These are phyloP conservation scores for Paecilomyces fulvus DNA, from an alignment of 2,329 filamentous ascomycete genomes.

Conservation along the genomic window DNA sequence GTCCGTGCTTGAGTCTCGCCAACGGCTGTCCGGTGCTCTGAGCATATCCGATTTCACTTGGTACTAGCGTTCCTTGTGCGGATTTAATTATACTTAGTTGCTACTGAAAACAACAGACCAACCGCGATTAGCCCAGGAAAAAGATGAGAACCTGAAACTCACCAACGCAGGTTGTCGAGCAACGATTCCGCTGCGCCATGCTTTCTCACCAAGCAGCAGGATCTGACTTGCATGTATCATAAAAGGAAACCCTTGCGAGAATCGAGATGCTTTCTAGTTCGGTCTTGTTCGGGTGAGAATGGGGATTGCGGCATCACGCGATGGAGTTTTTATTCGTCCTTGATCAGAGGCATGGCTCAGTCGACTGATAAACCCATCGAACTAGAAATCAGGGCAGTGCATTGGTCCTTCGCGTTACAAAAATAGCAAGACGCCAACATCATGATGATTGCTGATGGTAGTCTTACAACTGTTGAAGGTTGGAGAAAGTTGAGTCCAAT, in stretches of 20 bases:
- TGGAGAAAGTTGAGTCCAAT: neutral
- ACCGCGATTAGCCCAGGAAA: neutral
- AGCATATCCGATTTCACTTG: neutral
- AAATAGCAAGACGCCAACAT: neutral
- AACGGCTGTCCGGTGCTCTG: neutral
- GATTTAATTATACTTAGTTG: neutral
- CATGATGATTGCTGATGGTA: neutral
- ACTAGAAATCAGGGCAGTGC: neutral
- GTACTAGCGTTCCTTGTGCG: neutral
- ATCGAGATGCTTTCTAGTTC: neutral
- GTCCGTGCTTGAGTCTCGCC: neutral
- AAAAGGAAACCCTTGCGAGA: neutral
- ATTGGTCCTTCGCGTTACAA: neutral
- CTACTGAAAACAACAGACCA: neutral
- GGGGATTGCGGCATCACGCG: neutral
- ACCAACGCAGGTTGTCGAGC: neutral
- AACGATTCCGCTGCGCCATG: neutral
- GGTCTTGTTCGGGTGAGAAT: neutral
- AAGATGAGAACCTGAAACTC: neutral
- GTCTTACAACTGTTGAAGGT: neutral
- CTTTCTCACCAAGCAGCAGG: neutral
- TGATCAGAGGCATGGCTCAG: no score
- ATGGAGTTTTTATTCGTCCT: neutral
- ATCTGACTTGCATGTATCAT: neutral
- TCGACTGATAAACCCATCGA: no score